Evolutionary conservation across 345 rosid species (phyloP), one percentile per base, ranked within the genome.

Genomic region (Salix suchowensis): DNA sequence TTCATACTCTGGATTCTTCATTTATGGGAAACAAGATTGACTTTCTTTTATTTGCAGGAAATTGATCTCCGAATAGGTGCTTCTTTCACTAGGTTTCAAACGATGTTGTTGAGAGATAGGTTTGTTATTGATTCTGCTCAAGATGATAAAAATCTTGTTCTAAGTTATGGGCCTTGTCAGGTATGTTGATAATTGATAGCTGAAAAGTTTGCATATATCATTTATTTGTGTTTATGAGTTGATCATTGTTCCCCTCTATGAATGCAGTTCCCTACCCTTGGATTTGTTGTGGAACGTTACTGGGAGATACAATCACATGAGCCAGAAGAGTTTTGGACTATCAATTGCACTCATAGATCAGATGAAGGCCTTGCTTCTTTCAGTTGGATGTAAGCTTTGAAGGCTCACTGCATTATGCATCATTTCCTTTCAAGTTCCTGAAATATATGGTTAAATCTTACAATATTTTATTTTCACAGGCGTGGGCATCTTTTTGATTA

Each of bases 121-220:
- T 95, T 95, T 75, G 78, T 77, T 72, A 91, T 95, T 68, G 91
- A 88, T 83, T 83, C 89, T 76, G 86, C 86, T 73, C 87, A 89
- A 68, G 94, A 88, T 80, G 98, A 93, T 66, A 87, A 89, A 84
- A 95, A 88, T 83, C 93, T 90, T 81, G 91, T 96, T 79, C 84
- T 93, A 72, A 95, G 99, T 85, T 95, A 93, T 85, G 99, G 99
- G 78, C 99, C 98, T 70, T 95, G 99, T 80, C 97, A 95, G 94
- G 98, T 95, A 84, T 67, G 85, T 64, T 72, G 76, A 75, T 24
- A 15, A 15, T 48, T 48, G 26, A 44, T 28, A 26, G 44, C 34
- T 16, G 28, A 55, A 46, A 52, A 39, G 13, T 46, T 46, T 48
- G 34, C 42, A 23, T 19, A 12, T 18, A 32, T 55, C 42, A 18